Evolutionary conservation across 495 filamentous ascomycete genomes (phyloP), one percentile per base, ranked within the genome.

Genomic region (Pyrenopolyporus hunteri): DNA sequence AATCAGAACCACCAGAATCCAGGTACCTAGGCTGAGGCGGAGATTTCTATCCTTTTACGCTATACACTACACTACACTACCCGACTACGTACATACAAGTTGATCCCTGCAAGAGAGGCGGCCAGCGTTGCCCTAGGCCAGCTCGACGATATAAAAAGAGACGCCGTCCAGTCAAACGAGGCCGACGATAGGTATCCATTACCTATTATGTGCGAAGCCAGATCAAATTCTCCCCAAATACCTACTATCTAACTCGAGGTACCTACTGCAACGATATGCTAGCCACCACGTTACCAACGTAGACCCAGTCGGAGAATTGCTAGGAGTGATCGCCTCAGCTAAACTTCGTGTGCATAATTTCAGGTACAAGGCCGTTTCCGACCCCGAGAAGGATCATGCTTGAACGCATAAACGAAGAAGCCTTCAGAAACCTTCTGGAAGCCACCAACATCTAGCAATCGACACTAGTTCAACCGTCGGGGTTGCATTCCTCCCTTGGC

Each of bases 371-470:
- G 33, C 36, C 45, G 33, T 50, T 57, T 46, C 37, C 32, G 25
- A 22, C 42, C 20, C 31, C 50, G 32, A 49, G 16, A 22, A 28
- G 31, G 61, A 59, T 59, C 20, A 59, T 61, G 57, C 63, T 33
- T 51, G 39, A 47, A 51, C 40, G 50, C 50, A 56, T 51, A n/a
- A 56, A 56, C 20, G 25, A 50, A 54, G 55, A 65, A 65, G 7
- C 13, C 55, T 65, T 65, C 56, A 54, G 55, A 65, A 65, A 6
- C 13, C 55, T 65, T 65, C 56, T 65, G 37, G 62, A 65, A 65
- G 45, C 49, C 37, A 51, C 44, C 36, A 13, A 28, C 35, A 22
- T 50, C 33, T 20, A 31, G 32, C 23, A 26, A 26, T 39, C 28
- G 20, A 4, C 43, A 11, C 25, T 42, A 13, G 39, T 49, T 48